These are phyloP conservation scores for Fusarium coffeatum DNA, from an alignment of 2,329 filamentous ascomycete genomes.

Conservation along the genomic window DNA sequence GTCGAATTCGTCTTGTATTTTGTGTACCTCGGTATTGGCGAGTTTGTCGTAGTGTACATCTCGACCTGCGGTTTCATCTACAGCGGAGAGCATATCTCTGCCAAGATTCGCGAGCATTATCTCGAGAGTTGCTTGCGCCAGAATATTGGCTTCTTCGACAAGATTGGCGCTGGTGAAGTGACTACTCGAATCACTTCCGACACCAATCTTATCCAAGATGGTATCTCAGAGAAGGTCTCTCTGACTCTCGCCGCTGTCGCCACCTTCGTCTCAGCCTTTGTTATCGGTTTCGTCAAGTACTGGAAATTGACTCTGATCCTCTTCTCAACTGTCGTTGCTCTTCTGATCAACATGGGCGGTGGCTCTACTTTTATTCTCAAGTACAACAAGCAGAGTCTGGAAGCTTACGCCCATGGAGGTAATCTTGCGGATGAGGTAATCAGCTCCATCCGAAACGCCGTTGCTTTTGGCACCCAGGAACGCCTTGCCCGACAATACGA, in stretches of 20 bases:
- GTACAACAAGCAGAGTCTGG: constrained; percentile 81
- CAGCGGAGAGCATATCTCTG: constrained; percentile 80
- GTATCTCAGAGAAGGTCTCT: constrained; percentile 89
- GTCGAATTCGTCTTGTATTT: constrained; percentile 80
- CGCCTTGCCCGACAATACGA: constrained; percentile 92
- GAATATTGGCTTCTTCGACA: constrained; percentile 94
- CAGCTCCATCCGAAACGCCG: constrained; percentile 90
- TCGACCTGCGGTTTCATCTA: constrained; percentile 92
- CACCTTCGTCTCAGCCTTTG: constrained; percentile 87
- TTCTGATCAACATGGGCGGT: constrained; percentile 80
- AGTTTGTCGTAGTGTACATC: constrained; percentile 81
- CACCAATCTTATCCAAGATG: constrained; percentile 92
- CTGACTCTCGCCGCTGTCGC: constrained; percentile 80
- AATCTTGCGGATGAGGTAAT: constrained; percentile 94
- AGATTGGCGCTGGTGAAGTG: constrained; percentile 90
- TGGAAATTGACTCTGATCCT: constrained; percentile 95
- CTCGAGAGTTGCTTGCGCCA: constrained; percentile 85
- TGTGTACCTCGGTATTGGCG: constrained; percentile 83
- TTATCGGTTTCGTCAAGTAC: constrained; percentile 90
- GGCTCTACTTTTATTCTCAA: constrained; percentile 81
- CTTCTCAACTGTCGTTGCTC: constrained; percentile 81
- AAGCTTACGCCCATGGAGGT: constrained; percentile 85
- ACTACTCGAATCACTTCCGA: constrained; percentile 95
- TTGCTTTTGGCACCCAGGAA: constrained; percentile 93
- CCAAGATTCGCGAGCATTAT: constrained; percentile 85